These are phyloP conservation scores for Musa itinerans DNA, from an alignment of 176 grass and related monocot species.

Conservation along the genomic window DNA sequence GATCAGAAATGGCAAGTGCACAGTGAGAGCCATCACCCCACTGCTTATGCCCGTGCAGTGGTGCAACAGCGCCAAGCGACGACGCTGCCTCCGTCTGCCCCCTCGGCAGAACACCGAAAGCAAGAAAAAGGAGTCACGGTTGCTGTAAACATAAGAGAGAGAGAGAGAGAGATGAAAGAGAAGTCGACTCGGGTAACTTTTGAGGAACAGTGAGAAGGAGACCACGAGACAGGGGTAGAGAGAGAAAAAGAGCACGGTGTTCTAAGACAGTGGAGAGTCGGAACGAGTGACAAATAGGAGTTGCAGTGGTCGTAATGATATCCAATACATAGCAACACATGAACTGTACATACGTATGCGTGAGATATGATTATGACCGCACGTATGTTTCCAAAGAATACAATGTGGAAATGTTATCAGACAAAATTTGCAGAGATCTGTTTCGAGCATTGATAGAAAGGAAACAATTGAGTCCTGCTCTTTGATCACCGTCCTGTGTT, in stretches of 20 bases:
- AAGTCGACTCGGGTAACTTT: not conserved
- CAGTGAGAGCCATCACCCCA: slow-evolving; percentile 1
- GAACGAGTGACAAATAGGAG: not conserved
- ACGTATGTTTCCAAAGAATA: not conserved
- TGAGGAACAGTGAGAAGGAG: not conserved
- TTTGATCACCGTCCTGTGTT: no score
- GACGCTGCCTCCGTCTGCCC: not conserved
- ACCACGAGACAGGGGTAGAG: not conserved
- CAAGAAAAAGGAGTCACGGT: not conserved
- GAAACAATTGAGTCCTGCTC: no score
- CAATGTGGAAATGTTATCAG: no score
- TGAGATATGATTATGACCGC: not conserved
- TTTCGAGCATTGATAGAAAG: no score
- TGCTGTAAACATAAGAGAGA: not conserved
- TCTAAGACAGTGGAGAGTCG: not conserved
- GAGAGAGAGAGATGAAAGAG: not conserved
- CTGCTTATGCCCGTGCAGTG: not conserved
- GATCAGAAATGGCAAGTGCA: not conserved
- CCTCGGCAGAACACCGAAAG: not conserved
- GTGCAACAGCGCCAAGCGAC: not conserved
- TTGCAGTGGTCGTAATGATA: not conserved
- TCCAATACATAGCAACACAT: not conserved
- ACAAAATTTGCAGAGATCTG: no score
- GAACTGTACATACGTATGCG: no score
- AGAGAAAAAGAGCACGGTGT: not conserved